Evolutionary conservation across 2,329 filamentous ascomycete species (phyloP), one percentile per base, ranked within the genome.

Genomic region (Trichoderma afroharzianum): DNA sequence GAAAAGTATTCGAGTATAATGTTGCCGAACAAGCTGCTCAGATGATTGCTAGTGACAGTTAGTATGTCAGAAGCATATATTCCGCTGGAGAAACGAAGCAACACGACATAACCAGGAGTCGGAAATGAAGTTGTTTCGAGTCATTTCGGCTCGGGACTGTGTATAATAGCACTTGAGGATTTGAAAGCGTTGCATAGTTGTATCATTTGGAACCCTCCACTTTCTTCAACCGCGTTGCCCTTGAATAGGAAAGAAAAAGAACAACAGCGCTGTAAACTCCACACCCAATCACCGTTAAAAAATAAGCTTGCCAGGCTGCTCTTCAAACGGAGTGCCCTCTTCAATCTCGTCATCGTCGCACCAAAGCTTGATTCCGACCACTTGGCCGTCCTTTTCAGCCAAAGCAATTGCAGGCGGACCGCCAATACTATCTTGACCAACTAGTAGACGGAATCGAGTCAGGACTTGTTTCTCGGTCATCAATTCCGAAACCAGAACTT

Each of bases 1-100:
- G 68, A 9, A 64, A 63, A 15, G 66, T 72, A 2, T 53, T 67
- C 30, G 57, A 70, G 11, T 76, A 75, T 58, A 73, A 77, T 61
- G 61, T 77, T 53, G 69, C 75, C 14, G 69, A 74, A 9, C 28
- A 69, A n/a, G 28, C 28, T 26, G 57, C 57, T 28, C 67, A 21
- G 7, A 9, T 69, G 11, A 50, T 69, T 14, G 67, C 67, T 8
- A 15, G 24, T 3, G 67, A 69, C 11, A 26, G 24, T 4, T 53
- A 36, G 67, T 18, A 28, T 33, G 14, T 21, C 18, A 15, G 21
- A 47, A 6, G 39, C 3, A 14, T 0, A 1, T 32, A 4, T 43
- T n/a, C 11, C 18, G 6, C 6, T 18, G n/a, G 6, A n/a, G 15
- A 30, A 15, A 26, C 2, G 2, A 50, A n/a, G 0, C 24, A 9